Base-by-base conservation (phyloP, 768 basidiomycete genomes). In the Mycena vulgaris region DNA sequence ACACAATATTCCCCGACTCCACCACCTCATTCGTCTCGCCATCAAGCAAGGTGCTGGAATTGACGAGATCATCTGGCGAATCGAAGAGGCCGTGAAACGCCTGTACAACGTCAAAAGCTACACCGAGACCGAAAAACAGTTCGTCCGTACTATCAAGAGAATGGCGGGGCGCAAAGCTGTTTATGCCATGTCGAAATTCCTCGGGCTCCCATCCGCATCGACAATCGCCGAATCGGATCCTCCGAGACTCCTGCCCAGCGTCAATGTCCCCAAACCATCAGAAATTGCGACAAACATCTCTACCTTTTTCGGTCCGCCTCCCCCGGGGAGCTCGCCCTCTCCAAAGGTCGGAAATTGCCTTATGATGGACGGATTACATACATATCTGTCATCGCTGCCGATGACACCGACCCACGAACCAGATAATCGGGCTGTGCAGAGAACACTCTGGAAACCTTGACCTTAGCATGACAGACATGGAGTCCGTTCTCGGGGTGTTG, bases 21-120 rank as follows among this genome's bases (percentile, higher is more conserved):
- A 60, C 13, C 39, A 45, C 10, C 42, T 60, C 28, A 30, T 60
- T 14, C 55, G 55, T 39, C 17, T 56, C n/a, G 55, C 55, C 55
- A 56, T 56, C 27, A 56, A 56, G 39, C 58, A 59, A 25, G 39
- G 58, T 21, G 37, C 39, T n/a, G 40, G 58, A 14, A 8, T 31
- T 16, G 45, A 60, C 1, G 58, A 60, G 40, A 42, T 60, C 10
- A 27, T 45, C 2, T 45, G 30, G 30, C 58, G 58, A 0, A 60
- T 60, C 6, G 58, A 57, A 19, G 35, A 57, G 13, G 55, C 55
- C 2, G 55, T 21, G 13, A 37, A 40, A 27, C 33, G 17, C 25
- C 23, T 57, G 5, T 57, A 57, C 23, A 39, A 23, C 14, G 55
- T 57, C 1, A 57, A 57, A 14, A 1, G 1, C n/a, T 57, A 39